Conservation (phyloP, 2,329 filamentous ascomycete genomes). For the Ceratocystiopsis brevicomis region DNA sequence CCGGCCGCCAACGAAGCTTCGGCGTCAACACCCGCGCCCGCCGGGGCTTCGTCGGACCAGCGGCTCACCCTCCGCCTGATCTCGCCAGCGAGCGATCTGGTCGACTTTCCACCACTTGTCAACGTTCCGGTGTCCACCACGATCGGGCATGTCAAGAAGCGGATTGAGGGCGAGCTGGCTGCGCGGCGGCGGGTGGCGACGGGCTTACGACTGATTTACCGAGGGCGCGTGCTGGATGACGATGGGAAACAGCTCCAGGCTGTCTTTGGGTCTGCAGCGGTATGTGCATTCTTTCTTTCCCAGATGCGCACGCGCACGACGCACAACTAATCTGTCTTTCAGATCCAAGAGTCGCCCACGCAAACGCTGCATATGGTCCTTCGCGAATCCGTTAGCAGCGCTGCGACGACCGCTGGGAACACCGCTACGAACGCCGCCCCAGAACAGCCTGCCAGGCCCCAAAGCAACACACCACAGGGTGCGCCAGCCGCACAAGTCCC, state of each 20-base stretch:
- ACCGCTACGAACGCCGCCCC: too few relatives aligned
- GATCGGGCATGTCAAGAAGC: slow-evolving; percentile 3
- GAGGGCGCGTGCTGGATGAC: slow-evolving; percentile 6
- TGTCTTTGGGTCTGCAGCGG: slow-evolving; percentile 6
- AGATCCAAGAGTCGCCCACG: background rate
- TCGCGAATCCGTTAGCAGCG: background rate
- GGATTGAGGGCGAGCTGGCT: slow-evolving; percentile 2
- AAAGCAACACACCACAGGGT: too few relatives aligned
- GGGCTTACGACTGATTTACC: slow-evolving; percentile 9
- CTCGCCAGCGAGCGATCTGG: slow-evolving; percentile 5
- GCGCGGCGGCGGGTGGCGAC: background rate
- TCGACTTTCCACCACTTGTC: slow-evolving; percentile 3
- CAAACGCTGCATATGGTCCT: background rate
- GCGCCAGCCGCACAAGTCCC: too few relatives aligned
- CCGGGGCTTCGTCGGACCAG: background rate
- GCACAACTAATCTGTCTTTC: background rate
- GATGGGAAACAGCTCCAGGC: slow-evolving; percentile 3
- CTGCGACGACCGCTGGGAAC: too few relatives aligned
- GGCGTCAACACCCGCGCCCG: background rate
- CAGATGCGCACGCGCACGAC: background rate
- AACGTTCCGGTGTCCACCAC: slow-evolving; percentile 2
- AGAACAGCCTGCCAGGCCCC: too few relatives aligned
- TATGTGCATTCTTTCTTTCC: background rate
- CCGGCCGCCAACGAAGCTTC: slow-evolving; percentile 1
- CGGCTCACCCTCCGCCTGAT: slow-evolving; percentile 6